Base-by-base conservation (phyloP, 139 green algal species). In the Chlamydomonas sphaeroides region DNA sequence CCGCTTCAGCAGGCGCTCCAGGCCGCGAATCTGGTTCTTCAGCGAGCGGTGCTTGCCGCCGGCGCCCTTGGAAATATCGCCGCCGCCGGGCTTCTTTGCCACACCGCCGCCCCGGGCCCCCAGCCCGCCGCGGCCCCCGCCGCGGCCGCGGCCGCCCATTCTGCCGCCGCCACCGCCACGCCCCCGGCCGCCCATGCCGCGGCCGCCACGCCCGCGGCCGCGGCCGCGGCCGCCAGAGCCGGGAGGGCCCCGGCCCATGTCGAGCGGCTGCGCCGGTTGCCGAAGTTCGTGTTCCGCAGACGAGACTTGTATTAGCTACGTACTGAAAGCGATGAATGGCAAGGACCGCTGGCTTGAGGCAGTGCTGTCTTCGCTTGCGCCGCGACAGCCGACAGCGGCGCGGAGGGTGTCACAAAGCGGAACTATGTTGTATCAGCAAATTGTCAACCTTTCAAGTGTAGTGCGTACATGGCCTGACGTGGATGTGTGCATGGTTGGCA, bases 21-120 rank as follows among this genome's bases (percentile, higher is more conserved):
- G 45, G 2, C 78, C 78, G 3, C 93, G 72, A 25, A 96, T 94
- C 45, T 89, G 75, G 57, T 94, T 92, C 65, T 94, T 96, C 0
- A 92, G 25, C 23, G 88, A 90, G 23, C 59, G 68, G 42, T 65
- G 33, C 56, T 85, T 86, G 56, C 72, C 68, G 32, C 67, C 45
- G n/a, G 72, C 82, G 35, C 3, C 49, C 39, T 65, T 78, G 53
- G 41, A n/a, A n/a, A n/a, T n/a, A n/a, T n/a, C 35, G 45, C 68
- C 61, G n/a, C 79, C 78, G 51, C 49, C 53, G 17, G 33, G 49
- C 33, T 68, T 68, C 65, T 76, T 87, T 0, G n/a, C 4, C 5
- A 82, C 45, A 23, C 75, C 75, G 26, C 41, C 75, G 15, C 15
- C 62, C 15, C 75, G 62, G 1, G 75, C 59, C 1, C 75, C 75